Conservation (phyloP, 352 stramenopile genomes). For the Pythium phragmiticola region DNA sequence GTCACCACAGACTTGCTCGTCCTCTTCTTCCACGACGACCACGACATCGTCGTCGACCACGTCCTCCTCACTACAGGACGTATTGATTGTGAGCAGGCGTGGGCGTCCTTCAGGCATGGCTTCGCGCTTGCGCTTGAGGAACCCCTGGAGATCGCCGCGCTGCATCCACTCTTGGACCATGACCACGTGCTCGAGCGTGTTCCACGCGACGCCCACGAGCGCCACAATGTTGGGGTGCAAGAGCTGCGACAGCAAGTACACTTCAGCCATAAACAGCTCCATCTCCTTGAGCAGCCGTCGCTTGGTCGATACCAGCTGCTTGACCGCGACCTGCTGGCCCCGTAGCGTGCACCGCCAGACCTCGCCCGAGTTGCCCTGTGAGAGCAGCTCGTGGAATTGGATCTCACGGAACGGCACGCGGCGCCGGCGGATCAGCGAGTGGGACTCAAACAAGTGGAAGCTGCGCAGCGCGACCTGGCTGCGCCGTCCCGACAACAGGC, state of each 20-base stretch:
- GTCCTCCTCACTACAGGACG: not conserved
- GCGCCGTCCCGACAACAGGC: conserved; percentile 26
- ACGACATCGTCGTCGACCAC: no score
- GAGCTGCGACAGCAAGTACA: conserved; percentile 66
- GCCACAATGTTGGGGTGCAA: conserved; percentile 64
- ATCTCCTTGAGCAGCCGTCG: conserved; percentile 47
- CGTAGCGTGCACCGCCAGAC: conserved; percentile 63
- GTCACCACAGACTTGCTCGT: not conserved
- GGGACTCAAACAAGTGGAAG: conserved; percentile 65
- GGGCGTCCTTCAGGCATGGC: not conserved
- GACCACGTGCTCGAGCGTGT: conserved; percentile 53
- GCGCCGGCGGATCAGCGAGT: conserved; percentile 52
- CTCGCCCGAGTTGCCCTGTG: conserved; percentile 55
- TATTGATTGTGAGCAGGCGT: not conserved
- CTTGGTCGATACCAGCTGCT: conserved; percentile 57
- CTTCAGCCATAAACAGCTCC: conserved; percentile 73
- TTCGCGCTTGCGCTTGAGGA: conserved; percentile 46
- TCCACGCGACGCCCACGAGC: conserved; percentile 63
- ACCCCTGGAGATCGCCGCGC: conserved; percentile 66
- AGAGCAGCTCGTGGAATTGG: conserved; percentile 48
- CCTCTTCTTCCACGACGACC: no score
- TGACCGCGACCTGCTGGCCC: conserved; percentile 48
- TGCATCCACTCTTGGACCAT: conserved; percentile 81
- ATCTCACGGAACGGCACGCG: conserved; percentile 55
- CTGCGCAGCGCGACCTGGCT: conserved; percentile 59